Percentiles rank a stretch among this genome's conserved stretches.
These are phyloP conservation scores for Saccharomyces hybrid DNA, from an alignment of 1,139 yeast genomes.

Conservation along the genomic window DNA sequence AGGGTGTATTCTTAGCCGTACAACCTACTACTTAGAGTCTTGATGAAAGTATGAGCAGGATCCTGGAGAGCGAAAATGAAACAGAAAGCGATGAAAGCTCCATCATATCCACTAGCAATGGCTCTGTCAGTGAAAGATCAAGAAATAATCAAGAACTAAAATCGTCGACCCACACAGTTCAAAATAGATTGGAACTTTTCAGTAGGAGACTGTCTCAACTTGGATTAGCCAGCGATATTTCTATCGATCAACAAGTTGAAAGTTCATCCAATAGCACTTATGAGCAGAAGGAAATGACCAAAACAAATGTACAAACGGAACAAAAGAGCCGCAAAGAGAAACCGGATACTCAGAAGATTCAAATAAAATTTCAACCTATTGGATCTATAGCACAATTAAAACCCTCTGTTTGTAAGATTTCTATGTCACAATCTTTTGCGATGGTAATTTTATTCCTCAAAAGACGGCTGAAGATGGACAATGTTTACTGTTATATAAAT, in stretches of 20 bases:
- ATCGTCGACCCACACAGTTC: conserved; percentile 8
- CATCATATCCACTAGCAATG: neutral
- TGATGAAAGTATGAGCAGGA: neutral
- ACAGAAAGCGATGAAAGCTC: neutral
- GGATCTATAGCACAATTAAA: conserved; percentile 24
- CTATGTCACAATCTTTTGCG: conserved; percentile 26
- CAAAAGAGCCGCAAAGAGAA: neutral
- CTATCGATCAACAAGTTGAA: neutral
- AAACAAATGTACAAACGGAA: conserved; percentile 2
- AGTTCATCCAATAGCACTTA: neutral
- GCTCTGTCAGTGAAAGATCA: neutral
- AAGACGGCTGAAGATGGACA: conserved; percentile 17
- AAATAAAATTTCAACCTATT: conserved; percentile 28
- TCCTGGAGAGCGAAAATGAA: neutral
- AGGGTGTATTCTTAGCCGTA: neutral
- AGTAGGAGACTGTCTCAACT: conserved; percentile 22
- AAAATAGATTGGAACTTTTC: conserved; percentile 20
- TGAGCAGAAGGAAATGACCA: neutral
- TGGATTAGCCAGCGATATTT: conserved; percentile 17
- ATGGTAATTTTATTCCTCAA: conserved; percentile 20
- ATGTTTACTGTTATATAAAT: conserved; percentile 29
- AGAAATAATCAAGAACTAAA: neutral
- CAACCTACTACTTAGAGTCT: neutral
- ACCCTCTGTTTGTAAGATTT: conserved; percentile 26
- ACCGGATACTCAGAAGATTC: conserved; percentile 13